Evolutionary conservation across 345 rosid species (phyloP).

Genomic region (Aurinia saxatilis): DNA sequence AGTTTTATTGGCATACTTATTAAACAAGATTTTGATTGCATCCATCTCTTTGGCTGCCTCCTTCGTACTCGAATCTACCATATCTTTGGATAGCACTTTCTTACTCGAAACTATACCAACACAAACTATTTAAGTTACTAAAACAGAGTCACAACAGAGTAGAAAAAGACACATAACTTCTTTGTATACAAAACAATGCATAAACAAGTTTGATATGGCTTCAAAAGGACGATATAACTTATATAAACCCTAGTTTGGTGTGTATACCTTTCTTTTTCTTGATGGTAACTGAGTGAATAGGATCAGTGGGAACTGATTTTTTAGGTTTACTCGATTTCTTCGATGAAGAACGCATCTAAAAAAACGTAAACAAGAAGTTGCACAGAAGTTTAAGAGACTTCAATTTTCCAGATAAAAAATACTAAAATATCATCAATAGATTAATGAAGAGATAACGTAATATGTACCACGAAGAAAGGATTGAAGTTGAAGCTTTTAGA

Average conservation of each 20-base stretch:
- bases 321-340: constrained; percentile 64
- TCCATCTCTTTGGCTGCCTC: constrained; percentile 75
- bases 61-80: constrained; percentile 67
- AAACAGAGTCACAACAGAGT: not conserved
- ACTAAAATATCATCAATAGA: not conserved
- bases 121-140: not conserved
- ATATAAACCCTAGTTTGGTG: no score
- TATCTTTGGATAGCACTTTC: no score
- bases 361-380: constrained; percentile 1
- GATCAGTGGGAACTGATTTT: constrained; percentile 50
- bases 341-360: constrained; percentile 64
- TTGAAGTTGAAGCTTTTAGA: no score
- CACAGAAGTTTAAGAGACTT: not conserved
- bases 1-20: constrained; percentile 51
- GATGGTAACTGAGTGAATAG: constrained; percentile 39
- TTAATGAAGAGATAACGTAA: not conserved
- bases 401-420: not conserved
- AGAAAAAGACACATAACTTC: no score
- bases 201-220: no score
- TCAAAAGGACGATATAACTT: no score
- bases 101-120: constrained; percentile 50
- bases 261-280: no score
- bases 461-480: not conserved
- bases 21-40: constrained; percentile 56
- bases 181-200: no score